A percentile compares a stretch with the other conserved stretches of the same genome.
Conservation (phyloP, 2,329 filamentous ascomycete species). For the Aspergillus tubingensis region DNA sequence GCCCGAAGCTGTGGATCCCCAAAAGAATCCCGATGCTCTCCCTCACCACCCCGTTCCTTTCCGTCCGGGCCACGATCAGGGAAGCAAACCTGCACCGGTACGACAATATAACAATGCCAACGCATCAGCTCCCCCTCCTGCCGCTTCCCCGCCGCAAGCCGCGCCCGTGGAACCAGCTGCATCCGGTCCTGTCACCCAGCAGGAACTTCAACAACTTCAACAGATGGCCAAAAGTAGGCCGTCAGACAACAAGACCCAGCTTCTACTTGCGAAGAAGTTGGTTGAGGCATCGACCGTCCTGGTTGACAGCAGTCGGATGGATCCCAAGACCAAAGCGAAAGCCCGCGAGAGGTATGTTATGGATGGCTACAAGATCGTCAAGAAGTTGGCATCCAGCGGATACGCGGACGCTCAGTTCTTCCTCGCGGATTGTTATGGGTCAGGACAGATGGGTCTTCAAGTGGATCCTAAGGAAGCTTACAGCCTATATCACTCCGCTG, state of each 20-base stretch:
- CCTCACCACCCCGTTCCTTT: slow-evolving; percentile 59
- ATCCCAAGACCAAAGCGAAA: slow-evolving; percentile 63
- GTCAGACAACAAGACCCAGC: slow-evolving; percentile 68
- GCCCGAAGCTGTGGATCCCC: slow-evolving; percentile 21
- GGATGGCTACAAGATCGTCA: slow-evolving; percentile 87
- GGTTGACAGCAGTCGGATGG: slow-evolving; percentile 70
- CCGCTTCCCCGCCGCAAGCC: slow-evolving; percentile 26
- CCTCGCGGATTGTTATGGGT: slow-evolving; percentile 84
- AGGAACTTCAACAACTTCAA: slow-evolving; percentile 76
- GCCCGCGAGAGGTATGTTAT: slow-evolving; percentile 78
- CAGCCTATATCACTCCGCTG: slow-evolving; percentile 86
- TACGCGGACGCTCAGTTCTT: slow-evolving; percentile 91
- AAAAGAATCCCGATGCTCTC: slow-evolving; percentile 56
- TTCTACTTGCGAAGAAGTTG: slow-evolving; percentile 77
- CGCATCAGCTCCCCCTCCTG: slow-evolving; percentile 36
- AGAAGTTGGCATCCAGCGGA: slow-evolving; percentile 74
- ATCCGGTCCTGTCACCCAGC: slow-evolving; percentile 66
- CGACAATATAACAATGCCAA: slow-evolving; percentile 51
- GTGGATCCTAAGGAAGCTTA: slow-evolving; percentile 91
- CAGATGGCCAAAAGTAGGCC: slow-evolving; percentile 70
- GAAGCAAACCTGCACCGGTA: slow-evolving; percentile 53
- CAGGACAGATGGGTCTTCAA: slow-evolving; percentile 75
- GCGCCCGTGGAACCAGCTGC: slow-evolving; percentile 18
- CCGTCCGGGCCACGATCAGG: slow-evolving; percentile 52
- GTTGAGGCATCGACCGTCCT: slow-evolving; percentile 82